Conservation (phyloP, 106 monocot species). For the Cymbidium sinense region DNA sequence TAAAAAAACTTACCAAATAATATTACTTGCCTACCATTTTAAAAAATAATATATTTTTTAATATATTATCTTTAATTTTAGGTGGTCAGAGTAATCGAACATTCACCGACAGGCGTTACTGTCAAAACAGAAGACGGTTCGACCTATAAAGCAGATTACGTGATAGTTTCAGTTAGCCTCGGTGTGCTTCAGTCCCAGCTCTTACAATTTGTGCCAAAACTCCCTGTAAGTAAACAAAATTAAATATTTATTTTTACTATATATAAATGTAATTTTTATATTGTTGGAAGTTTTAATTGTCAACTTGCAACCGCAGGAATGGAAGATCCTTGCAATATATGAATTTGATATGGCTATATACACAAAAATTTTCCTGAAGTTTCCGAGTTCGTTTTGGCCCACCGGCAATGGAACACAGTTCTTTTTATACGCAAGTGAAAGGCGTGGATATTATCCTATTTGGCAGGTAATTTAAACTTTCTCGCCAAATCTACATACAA, state of each 20-base stretch:
- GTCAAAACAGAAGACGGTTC: slow-evolving; percentile 70
- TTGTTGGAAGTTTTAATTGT: too few relatives aligned
- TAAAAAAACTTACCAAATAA: too few relatives aligned
- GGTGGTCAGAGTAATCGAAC: slow-evolving; percentile 51
- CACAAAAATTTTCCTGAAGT: slow-evolving; percentile 83
- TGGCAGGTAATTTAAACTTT: slow-evolving; percentile 43
- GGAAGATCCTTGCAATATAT: slow-evolving; percentile 57
- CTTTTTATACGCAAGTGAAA: slow-evolving; percentile 58
- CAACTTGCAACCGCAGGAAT: slow-evolving; percentile 14
- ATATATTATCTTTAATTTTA: background rate
- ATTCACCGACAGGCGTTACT: slow-evolving; percentile 24
- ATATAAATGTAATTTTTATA: too few relatives aligned
- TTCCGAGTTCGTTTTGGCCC: slow-evolving; percentile 63
- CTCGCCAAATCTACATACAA: background rate
- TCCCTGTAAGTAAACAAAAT: slow-evolving; percentile 57
- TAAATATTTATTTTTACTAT: too few relatives aligned
- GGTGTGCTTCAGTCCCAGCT: slow-evolving; percentile 72
- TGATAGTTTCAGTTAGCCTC: slow-evolving; percentile 68
- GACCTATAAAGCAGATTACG: slow-evolving; percentile 46
- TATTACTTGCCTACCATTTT: too few relatives aligned
- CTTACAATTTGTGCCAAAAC: slow-evolving; percentile 46
- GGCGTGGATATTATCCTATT: slow-evolving; percentile 59
- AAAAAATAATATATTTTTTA: too few relatives aligned
- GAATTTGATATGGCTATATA: slow-evolving; percentile 83
- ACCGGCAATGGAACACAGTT: slow-evolving; percentile 57